A percentile compares a stretch with the other conserved stretches of the same genome.
Evolutionary conservation across 2,329 filamentous ascomycete species (phyloP).

Genomic region (Uncinocarpus reesii): DNA sequence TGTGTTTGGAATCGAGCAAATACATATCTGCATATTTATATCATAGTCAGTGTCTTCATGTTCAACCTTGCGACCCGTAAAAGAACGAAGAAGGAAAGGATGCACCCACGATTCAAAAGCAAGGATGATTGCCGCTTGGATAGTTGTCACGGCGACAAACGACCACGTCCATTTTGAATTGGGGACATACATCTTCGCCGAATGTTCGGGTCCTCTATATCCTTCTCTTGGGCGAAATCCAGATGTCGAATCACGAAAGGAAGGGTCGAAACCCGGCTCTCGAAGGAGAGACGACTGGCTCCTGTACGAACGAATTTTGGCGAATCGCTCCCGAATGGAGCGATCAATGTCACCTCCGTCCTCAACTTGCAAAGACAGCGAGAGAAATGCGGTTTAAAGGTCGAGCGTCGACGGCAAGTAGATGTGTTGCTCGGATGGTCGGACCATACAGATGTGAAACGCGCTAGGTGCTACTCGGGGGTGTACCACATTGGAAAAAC

Average conservation of each 20-base stretch:
- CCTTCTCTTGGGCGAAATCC: conserved; percentile 45
- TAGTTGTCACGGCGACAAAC: conserved; percentile 62
- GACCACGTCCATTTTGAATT: conserved; percentile 79
- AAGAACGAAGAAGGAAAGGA: background rate
- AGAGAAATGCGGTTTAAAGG: background rate
- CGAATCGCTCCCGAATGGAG: conserved; percentile 34
- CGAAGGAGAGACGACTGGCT: conserved; percentile 50
- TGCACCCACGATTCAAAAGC: conserved; percentile 70
- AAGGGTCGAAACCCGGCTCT: conserved; percentile 39
- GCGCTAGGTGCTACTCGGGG: conserved; percentile 11
- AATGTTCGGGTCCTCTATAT: conserved; percentile 34
- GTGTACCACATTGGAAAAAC: conserved; percentile 5
- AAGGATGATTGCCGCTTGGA: conserved; percentile 72
- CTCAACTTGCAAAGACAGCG: background rate
- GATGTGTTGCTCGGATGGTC: background rate
- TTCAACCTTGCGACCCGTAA: background rate
- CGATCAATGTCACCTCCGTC: conserved; percentile 12
- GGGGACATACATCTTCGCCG: conserved; percentile 54
- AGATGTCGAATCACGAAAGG: conserved; percentile 39
- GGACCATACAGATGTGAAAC: conserved; percentile 11
- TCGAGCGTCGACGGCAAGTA: background rate
- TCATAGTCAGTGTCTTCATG: conserved; percentile 8
- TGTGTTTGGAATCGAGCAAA: conserved; percentile 71
- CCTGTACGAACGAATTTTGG: conserved; percentile 49
- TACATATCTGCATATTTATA: conserved; percentile 54